phyloP scores from a whole-genome alignment of 148 eudicot species.

The Tetragonia tetragonoides region DNA sequence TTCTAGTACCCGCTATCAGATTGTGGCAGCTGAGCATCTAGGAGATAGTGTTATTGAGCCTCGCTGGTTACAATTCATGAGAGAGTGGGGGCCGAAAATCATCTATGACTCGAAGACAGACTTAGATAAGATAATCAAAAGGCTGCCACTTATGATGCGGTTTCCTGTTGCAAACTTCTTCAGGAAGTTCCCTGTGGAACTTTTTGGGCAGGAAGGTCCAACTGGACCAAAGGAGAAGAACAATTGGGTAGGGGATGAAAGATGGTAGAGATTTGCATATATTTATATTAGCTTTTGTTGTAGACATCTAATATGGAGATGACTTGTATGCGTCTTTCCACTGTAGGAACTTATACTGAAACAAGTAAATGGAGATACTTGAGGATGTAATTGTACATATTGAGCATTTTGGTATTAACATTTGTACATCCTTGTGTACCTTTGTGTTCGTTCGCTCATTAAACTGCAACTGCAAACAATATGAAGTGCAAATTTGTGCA shows the following conservation, averaged over 20 bases:
- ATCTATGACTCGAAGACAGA: slow-evolving; percentile 64
- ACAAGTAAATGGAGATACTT: not conserved
- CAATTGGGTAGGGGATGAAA: slow-evolving; percentile 87
- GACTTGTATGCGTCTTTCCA: not conserved
- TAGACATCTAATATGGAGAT: not conserved
- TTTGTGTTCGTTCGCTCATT: not conserved
- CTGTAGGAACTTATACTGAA: not conserved
- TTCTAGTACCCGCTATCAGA: slow-evolving; percentile 56
- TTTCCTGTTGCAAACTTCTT: slow-evolving; percentile 38
- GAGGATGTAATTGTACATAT: not conserved
- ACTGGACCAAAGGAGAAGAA: slow-evolving; percentile 97
- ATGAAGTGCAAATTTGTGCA: no score
- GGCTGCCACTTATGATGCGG: slow-evolving; percentile 45
- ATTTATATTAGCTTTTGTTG: not conserved
- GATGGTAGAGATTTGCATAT: slow-evolving; percentile 41
- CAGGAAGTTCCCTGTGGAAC: slow-evolving; percentile 58
- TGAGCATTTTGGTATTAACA: not conserved
- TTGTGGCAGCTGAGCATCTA: slow-evolving; percentile 82
- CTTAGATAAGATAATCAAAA: slow-evolving; percentile 50
- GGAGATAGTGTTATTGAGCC: slow-evolving; percentile 59
- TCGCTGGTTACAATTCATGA: slow-evolving; percentile 78
- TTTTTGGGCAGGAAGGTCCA: slow-evolving; percentile 77
- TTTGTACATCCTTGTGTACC: not conserved
- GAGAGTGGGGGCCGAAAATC: slow-evolving; percentile 78
- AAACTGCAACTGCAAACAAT: no score